These are phyloP conservation scores for Boletus barrowsii DNA, from an alignment of 768 basidiomycete species.

Conservation along the genomic window DNA sequence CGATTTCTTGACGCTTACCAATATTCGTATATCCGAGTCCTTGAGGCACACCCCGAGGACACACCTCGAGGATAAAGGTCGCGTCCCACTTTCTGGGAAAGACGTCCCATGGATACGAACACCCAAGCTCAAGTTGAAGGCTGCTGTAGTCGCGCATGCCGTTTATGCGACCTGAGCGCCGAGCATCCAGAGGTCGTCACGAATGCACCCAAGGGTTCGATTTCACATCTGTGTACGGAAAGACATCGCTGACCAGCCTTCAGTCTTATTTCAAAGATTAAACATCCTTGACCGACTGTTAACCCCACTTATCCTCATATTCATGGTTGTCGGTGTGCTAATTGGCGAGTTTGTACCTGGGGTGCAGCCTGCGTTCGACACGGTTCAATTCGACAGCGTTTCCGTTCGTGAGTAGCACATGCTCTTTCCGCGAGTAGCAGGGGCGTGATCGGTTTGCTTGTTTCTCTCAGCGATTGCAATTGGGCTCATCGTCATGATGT, in stretches of 20 bases:
- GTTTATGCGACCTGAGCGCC: not conserved
- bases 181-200: not conserved
- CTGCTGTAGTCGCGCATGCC: not conserved
- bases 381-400: slow-evolving; percentile 61
- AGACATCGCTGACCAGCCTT: not conserved
- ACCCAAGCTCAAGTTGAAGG: not conserved
- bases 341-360: slow-evolving; percentile 65
- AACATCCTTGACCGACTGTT: slow-evolving; percentile 57
- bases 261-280: slow-evolving; percentile 42
- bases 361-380: slow-evolving; percentile 61
- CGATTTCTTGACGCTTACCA: no score
- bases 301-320: slow-evolving; percentile 61
- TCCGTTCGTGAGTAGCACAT: slow-evolving; percentile 65
- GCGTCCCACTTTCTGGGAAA: no score
- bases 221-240: not conserved
- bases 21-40: no score
- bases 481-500: slow-evolving; percentile 86
- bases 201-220: slow-evolving; percentile 3
- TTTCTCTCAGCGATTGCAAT: slow-evolving; percentile 63
- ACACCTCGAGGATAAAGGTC: no score
- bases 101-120: not conserved
- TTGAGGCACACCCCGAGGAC: no score
- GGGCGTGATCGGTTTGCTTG: not conserved
- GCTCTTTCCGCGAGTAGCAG: not conserved
- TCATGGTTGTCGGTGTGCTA: slow-evolving; percentile 74